Percentiles rank a stretch among this genome's conserved stretches.
phyloP scores from a whole-genome alignment of 1,139 yeast species.

The Candida sojae region DNA sequence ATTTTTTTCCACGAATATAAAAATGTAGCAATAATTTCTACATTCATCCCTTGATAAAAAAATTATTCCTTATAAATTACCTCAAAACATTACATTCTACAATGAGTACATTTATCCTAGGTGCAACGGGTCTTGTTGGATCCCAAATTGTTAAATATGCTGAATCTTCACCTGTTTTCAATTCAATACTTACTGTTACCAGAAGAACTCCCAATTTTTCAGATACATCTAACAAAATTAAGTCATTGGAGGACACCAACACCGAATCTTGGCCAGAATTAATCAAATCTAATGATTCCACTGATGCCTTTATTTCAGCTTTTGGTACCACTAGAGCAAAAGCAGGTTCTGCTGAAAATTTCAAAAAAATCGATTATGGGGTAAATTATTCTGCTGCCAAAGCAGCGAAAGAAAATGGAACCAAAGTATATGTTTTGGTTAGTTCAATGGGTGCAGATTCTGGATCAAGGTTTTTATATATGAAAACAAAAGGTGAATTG shows the following conservation, averaged over 20 bases:
- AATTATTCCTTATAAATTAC: neutral
- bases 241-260: slow-evolving; percentile 22
- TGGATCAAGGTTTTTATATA: slow-evolving; percentile 55
- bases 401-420: slow-evolving; percentile 69
- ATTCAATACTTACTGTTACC: slow-evolving; percentile 44
- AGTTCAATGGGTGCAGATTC: slow-evolving; percentile 61
- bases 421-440: slow-evolving; percentile 62
- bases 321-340: slow-evolving; percentile 75
- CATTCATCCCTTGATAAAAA: too few species aligned
- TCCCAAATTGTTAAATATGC: slow-evolving; percentile 42
- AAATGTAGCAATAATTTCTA: too few species aligned
- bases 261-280: slow-evolving; percentile 41
- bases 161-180: slow-evolving; percentile 26
- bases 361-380: slow-evolving; percentile 69
- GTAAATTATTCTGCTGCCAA: slow-evolving; percentile 63
- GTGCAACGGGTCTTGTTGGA: slow-evolving; percentile 68
- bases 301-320: slow-evolving; percentile 50
- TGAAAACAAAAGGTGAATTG: slow-evolving; percentile 62
- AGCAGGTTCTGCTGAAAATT: slow-evolving; percentile 71
- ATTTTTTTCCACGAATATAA: too few species aligned
- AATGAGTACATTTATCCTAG: slow-evolving; percentile 42
- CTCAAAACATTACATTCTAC: neutral
- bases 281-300: slow-evolving; percentile 17
- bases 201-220: slow-evolving; percentile 35
- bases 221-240: slow-evolving; percentile 10